Evolutionary conservation across 345 rosid species (phyloP), one percentile per base, ranked within the genome.

Genomic region (Nasturtium officinale): DNA sequence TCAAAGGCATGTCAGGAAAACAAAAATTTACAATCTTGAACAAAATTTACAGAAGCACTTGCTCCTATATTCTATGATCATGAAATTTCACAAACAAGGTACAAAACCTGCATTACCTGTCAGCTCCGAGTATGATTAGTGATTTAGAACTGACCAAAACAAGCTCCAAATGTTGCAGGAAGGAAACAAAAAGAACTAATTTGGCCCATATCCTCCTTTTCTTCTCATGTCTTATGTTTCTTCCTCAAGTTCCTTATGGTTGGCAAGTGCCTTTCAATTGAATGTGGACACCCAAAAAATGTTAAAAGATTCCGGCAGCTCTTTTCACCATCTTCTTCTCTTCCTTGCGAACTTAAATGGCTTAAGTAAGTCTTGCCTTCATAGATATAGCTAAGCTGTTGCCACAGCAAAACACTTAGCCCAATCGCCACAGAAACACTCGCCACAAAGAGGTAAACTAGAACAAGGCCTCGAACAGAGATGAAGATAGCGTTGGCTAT

Each of bases 311-410:
- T 94, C 47, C 80, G 78, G 68, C 95, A 94, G 64, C 84, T 90
- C 73, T 81, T 85, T 75, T 53, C 86, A 16, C 83, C 87, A 74
- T 56, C 71, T 54, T 73, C 76, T 5, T 80, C 87, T 33, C 67
- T 66, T 78, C 81, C 92, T 62, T 71, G 79, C 4, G 87, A 79
- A 52, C 83, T 84, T 68, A 94, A 75, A 73, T 87, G 92, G 80
- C 86, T 82, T 5, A 90, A 80, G 77, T 88, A 92, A 30, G 96
- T 92, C 76, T 83, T 76, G 35, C 97, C 97, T 76, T 82, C 87
- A n/a, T 84, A 89, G 51, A 91, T 87, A 65, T 82, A 91, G 74
- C 67, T 84, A 16, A 91, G 89, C 76, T 91, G 96, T 79, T 92
- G 98, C 95, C 92, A 89, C 26, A 91, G 78, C 66, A 94, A 92